Base-by-base conservation (phyloP, 1,284 basidiomycete genomes). In the Cystobasidium sp. region DNA sequence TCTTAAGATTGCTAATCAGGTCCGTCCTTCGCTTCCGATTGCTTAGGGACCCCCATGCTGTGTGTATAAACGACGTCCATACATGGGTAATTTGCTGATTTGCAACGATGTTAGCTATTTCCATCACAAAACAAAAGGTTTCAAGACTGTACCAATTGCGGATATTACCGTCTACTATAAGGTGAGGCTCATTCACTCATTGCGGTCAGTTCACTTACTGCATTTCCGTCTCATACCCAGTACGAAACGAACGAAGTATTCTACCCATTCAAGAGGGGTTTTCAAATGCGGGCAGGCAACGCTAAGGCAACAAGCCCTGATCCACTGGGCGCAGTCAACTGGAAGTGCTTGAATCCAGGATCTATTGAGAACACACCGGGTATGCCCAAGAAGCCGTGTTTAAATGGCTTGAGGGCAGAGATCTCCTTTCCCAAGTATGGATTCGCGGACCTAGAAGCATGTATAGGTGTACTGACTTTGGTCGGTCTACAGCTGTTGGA, bases 51-150 rank as follows among this genome's bases (percentile, higher is more conserved):
- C 20, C 64, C 64, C 3, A 66, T 66, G 49, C 24, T 66, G 64
- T 66, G 6, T 46, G 61, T 62, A 31, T 31, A n/a, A n/a, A n/a
- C 44, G 46, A 66, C 14, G 49, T 5, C 16, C 5, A 8, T 9
- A 4, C 44, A 14, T 51, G 18, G 43, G 24, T 6, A 44, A 14
- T 44, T 5, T 46, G 8, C 39, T 12, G 41, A 18, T 53, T 10
- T 53, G 14, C 8, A 12, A 2, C 3, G 22, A 6, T 41, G 41
- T 44, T 37, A 66, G 64, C 12, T 66, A 66, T 37, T 66, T 53
- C n/a, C 66, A 68, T 24, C 66, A 68, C 53, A 68, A 68, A 22
- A 68, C 52, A 9, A 68, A 59, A 44, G 66, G 66, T 14, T 68
- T 68, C 53, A 68, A 44, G 37, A 39, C 51, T 16, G 14, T 66